Evolutionary conservation across 2,329 filamentous ascomycete genomes (phyloP).

Genomic region (Chaetomiaceae sp.): DNA sequence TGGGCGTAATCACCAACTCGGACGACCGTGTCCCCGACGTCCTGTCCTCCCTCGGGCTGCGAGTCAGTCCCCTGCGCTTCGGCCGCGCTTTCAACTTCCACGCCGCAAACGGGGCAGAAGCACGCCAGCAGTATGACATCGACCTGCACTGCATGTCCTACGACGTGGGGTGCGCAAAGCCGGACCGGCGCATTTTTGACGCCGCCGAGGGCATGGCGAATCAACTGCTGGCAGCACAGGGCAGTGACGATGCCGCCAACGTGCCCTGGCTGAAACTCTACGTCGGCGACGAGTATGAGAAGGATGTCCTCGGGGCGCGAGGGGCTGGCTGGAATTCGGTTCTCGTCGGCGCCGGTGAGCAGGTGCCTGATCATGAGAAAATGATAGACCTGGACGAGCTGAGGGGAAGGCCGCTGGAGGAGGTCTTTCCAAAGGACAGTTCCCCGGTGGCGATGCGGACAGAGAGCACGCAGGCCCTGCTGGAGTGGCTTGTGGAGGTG

Average conservation of each 20-base stretch:
- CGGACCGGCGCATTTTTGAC: conserved; percentile 50
- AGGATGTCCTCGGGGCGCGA: conserved; percentile 13
- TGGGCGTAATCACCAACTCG: conserved; percentile 60
- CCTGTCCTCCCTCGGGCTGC: conserved; percentile 49
- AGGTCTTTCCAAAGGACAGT: background rate
- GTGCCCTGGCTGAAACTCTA: conserved; percentile 18
- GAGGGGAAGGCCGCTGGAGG: background rate
- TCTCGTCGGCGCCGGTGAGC: background rate
- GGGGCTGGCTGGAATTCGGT: conserved; percentile 20
- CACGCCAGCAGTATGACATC: conserved; percentile 32
- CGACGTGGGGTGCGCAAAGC: conserved; percentile 58
- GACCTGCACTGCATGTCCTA: conserved; percentile 61
- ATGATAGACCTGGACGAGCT: background rate
- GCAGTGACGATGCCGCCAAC: too few relatives aligned
- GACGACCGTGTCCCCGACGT: conserved; percentile 55
- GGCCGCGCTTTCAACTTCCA: conserved; percentile 13
- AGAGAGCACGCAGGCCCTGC: background rate
- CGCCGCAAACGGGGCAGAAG: background rate
- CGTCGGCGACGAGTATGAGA: conserved; percentile 20
- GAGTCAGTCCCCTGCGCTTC: conserved; percentile 38
- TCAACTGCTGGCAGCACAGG: background rate
- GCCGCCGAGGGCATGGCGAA: conserved; percentile 44
- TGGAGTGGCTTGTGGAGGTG: conserved; percentile 4
- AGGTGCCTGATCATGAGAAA: background rate
- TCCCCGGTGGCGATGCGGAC: background rate